These are phyloP conservation scores for Rhodotorula kratochvilovae DNA, from an alignment of 768 basidiomycete species.

Conservation along the genomic window DNA sequence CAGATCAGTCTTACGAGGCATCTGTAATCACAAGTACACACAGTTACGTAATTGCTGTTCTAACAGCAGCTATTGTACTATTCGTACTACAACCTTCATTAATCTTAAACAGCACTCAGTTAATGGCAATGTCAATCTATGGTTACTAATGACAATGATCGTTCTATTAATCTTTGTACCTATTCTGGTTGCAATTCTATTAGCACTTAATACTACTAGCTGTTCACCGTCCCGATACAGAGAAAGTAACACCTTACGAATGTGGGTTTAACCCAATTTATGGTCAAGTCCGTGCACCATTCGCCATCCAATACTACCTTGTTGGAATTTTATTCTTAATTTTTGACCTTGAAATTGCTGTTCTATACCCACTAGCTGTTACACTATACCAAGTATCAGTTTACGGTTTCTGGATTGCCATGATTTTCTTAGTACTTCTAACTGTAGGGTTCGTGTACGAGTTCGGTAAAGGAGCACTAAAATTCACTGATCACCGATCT, in stretches of 20 bases:
- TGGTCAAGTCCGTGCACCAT: slow-evolving; percentile 9
- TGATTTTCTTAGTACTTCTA: slow-evolving; percentile 15
- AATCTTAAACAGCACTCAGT: slow-evolving; percentile 26
- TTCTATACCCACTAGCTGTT: slow-evolving; percentile 11
- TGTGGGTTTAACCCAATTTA: slow-evolving; percentile 15
- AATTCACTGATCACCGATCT: slow-evolving; percentile 23
- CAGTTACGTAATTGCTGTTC: slow-evolving; percentile 27
- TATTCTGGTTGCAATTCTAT: slow-evolving; percentile 23
- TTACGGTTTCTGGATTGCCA: slow-evolving; percentile 15
- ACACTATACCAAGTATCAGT: slow-evolving; percentile 20
- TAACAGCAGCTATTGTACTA: slow-evolving; percentile 20
- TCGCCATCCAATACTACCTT: slow-evolving; percentile 13
- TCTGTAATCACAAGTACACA: slow-evolving; percentile 23
- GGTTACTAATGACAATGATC: slow-evolving; percentile 26
- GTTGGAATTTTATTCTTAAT: slow-evolving; percentile 17
- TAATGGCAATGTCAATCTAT: slow-evolving; percentile 21
- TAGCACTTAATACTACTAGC: slow-evolving; percentile 18
- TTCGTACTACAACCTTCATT: slow-evolving; percentile 32
- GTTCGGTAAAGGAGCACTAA: slow-evolving; percentile 6
- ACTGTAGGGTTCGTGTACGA: slow-evolving; percentile 16
- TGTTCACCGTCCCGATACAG: slow-evolving; percentile 8
- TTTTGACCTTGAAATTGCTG: slow-evolving; percentile 9
- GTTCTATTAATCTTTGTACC: slow-evolving; percentile 20
- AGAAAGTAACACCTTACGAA: slow-evolving; percentile 14
- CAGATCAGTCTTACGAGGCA: not conserved